A percentile compares a stretch with the other conserved stretches of the same genome.
These are phyloP conservation scores for Mortierella sp. DNA, from an alignment of 371 early-diverging fungal species.

Conservation along the genomic window DNA sequence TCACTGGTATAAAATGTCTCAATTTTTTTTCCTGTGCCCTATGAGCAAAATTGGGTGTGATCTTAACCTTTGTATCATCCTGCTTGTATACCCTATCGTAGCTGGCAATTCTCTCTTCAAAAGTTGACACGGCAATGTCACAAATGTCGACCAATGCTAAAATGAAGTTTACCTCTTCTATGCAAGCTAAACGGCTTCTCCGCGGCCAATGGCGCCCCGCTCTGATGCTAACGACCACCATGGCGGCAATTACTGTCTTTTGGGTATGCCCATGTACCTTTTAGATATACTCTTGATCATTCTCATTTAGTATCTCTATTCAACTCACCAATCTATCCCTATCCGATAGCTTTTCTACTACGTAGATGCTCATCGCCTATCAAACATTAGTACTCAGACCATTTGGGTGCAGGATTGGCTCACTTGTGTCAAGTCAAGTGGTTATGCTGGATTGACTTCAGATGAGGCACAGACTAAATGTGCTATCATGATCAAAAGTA, in stretches of 20 bases:
- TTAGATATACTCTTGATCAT: not conserved
- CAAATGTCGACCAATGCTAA: slow-evolving; percentile 30
- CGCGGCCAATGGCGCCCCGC: slow-evolving; percentile 58
- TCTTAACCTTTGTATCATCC: not conserved
- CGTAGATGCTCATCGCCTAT: slow-evolving; percentile 33
- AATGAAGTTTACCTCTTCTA: slow-evolving; percentile 35
- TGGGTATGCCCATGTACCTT: slow-evolving; percentile 29
- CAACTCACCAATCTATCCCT: too few species aligned
- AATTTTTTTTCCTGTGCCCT: not conserved
- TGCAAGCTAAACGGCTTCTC: slow-evolving; percentile 54
- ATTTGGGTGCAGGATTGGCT: slow-evolving; percentile 40
- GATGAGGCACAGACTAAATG: slow-evolving; percentile 35
- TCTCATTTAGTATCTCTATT: too few species aligned
- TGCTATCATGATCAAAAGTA: slow-evolving; percentile 3
- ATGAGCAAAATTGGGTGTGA: not conserved
- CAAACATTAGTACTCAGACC: slow-evolving; percentile 6
- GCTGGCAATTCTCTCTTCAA: slow-evolving; percentile 47
- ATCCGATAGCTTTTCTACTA: slow-evolving; percentile 52
- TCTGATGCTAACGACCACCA: slow-evolving; percentile 36
- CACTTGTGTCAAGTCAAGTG: slow-evolving; percentile 6
- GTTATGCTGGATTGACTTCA: slow-evolving; percentile 5
- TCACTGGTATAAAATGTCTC: not conserved
- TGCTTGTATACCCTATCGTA: not conserved
- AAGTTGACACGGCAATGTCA: slow-evolving; percentile 38
- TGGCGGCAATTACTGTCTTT: slow-evolving; percentile 36